These are phyloP conservation scores for Rhododendron griersonianum DNA, from an alignment of 148 eudicot species.

Conservation along the genomic window DNA sequence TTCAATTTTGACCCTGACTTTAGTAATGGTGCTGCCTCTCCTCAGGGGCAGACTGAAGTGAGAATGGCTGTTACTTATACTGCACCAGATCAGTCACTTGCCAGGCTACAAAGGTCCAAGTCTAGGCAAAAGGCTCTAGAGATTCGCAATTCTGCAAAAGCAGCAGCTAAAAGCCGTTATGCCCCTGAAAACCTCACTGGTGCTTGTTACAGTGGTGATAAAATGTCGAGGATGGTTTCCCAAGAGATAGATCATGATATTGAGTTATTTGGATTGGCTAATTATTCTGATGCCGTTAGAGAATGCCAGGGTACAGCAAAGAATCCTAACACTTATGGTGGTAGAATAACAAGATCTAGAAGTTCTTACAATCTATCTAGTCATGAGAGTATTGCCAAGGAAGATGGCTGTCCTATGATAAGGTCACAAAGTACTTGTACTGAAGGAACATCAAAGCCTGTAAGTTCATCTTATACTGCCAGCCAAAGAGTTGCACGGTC, in stretches of 20 bases:
- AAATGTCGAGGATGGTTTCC: slow-evolving; percentile 12
- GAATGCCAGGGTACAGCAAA: slow-evolving; percentile 19
- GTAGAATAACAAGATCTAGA: slow-evolving; percentile 25
- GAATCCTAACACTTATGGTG: slow-evolving; percentile 7
- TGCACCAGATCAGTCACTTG: slow-evolving; percentile 52
- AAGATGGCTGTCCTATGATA: slow-evolving; percentile 14
- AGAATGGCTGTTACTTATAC: not conserved
- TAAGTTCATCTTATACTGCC: slow-evolving; percentile 7
- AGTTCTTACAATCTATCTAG: slow-evolving; percentile 17
- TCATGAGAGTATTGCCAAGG: slow-evolving; percentile 7
- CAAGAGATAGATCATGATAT: slow-evolving; percentile 9
- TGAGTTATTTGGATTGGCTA: slow-evolving; percentile 12
- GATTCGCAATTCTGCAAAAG: slow-evolving; percentile 65
- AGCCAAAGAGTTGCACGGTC: slow-evolving; percentile 16
- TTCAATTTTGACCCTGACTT: not conserved
- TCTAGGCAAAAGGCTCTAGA: slow-evolving; percentile 87
- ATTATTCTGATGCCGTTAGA: slow-evolving; percentile 12
- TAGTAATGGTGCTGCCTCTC: not conserved
- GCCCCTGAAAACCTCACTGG: slow-evolving; percentile 20
- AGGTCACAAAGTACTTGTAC: slow-evolving; percentile 16
- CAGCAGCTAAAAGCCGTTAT: slow-evolving; percentile 32
- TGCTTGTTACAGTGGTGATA: slow-evolving; percentile 18
- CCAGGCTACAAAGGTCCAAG: slow-evolving; percentile 63
- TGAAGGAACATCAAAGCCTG: slow-evolving; percentile 9
- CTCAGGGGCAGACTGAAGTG: not conserved